phyloP scores from a whole-genome alignment of 179 eudicot genomes.

The Patellifolia procumbens region DNA sequence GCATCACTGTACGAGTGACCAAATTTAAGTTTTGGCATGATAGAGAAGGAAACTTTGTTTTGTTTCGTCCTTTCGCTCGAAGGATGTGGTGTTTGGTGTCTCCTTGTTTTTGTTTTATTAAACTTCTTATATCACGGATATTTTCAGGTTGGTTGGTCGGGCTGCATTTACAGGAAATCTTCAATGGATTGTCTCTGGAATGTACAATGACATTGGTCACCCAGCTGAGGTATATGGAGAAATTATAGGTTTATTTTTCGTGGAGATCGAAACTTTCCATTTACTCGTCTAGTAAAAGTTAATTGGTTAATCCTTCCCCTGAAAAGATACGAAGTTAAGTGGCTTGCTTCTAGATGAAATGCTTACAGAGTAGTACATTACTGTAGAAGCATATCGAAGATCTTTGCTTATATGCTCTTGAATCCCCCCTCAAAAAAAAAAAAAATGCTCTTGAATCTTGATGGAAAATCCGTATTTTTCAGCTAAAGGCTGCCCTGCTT shows the following conservation, averaged over 20 bases:
- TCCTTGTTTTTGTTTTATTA: background rate
- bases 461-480: no score
- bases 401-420: no score
- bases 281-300: background rate
- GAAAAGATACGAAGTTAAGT: background rate
- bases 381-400: no score
- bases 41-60: background rate
- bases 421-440: no score
- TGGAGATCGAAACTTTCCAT: background rate
- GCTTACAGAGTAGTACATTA: background rate
- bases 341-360: constrained; percentile 1
- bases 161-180: constrained; percentile 80
- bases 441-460: no score
- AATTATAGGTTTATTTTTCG: background rate
- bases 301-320: background rate
- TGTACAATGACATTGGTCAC: constrained; percentile 43
- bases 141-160: constrained; percentile 78
- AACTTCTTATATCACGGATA: background rate
- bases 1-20: background rate
- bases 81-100: background rate
- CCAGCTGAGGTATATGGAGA: constrained; percentile 68
- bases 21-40: background rate
- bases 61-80: background rate
- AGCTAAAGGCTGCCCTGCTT: no score
- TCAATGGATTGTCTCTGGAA: constrained; percentile 73